Percentiles rank a stretch among this genome's conserved stretches.
These are phyloP conservation scores for Calocera cornea DNA, from an alignment of 768 basidiomycete genomes.

Conservation along the genomic window DNA sequence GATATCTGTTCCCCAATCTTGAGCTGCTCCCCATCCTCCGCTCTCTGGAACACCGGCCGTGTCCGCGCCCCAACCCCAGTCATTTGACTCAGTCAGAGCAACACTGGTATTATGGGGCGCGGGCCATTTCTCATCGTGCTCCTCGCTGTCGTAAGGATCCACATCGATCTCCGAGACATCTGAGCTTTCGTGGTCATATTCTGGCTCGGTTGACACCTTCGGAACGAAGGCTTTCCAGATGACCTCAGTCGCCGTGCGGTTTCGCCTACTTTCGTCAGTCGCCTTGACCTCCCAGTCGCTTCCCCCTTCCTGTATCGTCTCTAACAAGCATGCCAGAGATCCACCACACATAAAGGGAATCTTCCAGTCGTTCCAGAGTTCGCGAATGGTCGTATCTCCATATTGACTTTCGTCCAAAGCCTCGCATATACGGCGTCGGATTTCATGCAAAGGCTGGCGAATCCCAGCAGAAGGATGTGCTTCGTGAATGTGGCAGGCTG, in stretches of 20 bases:
- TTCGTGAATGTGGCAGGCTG: slow-evolving; percentile 36
- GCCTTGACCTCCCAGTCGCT: slow-evolving; percentile 3
- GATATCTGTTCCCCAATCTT: background rate
- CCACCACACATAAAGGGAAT: slow-evolving; percentile 43
- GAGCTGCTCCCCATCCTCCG: slow-evolving; percentile 1
- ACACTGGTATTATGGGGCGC: background rate
- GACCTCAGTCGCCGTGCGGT: background rate
- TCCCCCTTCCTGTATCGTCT: slow-evolving; percentile 30
- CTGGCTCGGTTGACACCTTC: background rate
- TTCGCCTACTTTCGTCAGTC: background rate
- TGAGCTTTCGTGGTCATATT: background rate
- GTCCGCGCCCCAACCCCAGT: background rate
- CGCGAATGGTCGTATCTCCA: slow-evolving; percentile 31
- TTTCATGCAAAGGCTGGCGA: slow-evolving; percentile 33
- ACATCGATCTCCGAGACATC: background rate
- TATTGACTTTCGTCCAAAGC: slow-evolving; percentile 45
- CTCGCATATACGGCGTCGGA: slow-evolving; percentile 36
- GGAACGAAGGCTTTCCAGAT: slow-evolving; percentile 9
- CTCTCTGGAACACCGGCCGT: background rate
- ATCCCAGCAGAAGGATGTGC: slow-evolving; percentile 37
- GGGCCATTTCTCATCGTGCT: background rate
- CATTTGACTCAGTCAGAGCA: background rate
- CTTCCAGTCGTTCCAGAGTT: slow-evolving; percentile 35
- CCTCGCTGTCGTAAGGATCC: background rate
- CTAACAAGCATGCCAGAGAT: slow-evolving; percentile 42